Base-by-base conservation (phyloP, 2,329 filamentous ascomycete genomes). In the Fusarium albidum region DNA sequence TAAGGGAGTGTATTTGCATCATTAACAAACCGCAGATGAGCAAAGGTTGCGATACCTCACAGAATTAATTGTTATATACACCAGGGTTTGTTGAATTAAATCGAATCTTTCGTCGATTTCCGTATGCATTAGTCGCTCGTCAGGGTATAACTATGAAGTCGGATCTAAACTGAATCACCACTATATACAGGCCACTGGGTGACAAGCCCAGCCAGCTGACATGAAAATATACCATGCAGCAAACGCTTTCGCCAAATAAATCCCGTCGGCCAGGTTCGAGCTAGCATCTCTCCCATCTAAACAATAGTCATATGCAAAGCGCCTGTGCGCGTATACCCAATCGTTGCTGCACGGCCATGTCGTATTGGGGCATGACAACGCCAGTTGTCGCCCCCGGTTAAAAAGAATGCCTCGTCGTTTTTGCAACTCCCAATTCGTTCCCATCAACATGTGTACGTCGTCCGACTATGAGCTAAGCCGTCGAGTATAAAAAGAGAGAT, bases 91-190 rank as follows among this genome's bases (percentile, higher is more conserved):
- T 52, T 43, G 10, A 43, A 64, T 64, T 65, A 57, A 57, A 55
- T 59, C 41, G 55, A 68, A 59, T 60, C 40, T 61, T 58, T 57
- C 27, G 65, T 65, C 59, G 55, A 61, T 64, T 61, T 61, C 50
- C 44, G 57, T 67, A 63, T 64, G 63, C 63, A 72, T 72, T 73
- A 72, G 52, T 68, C 63, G 56, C 65, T 70, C 64, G 57, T 65
- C 63, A 64, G 72, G 72, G 72, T 74, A 74, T 74, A 74, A 62
- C 69, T 73, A 68, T 65, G 56, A 68, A 70, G 61, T 65, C 68
- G 61, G 63, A 64, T 70, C 69, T 71, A 70, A 63, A 66, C 52
- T 61, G 61, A 61, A 67, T 65, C 61, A 66, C 59, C 45, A 54
- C 63, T 67, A 66, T 67, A 69, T 64, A 64, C 68, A 69, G 52